A percentile compares a stretch with the other conserved stretches of the same genome.
Conservation (phyloP, 306 rosid genomes). For the Cucurbita maxima region DNA sequence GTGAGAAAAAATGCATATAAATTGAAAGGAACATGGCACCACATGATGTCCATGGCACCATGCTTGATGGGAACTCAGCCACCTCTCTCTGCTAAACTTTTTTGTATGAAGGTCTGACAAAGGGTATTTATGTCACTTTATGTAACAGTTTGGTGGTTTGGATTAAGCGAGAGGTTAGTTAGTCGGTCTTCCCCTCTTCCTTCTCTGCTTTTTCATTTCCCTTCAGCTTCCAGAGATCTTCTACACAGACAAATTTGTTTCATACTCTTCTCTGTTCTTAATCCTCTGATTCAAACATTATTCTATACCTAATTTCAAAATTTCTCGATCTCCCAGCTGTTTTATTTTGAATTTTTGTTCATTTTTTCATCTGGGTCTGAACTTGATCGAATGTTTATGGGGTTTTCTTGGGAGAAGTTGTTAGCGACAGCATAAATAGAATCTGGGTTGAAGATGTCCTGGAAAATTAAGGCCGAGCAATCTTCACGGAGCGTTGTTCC, state of each 20-base stretch:
- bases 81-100: background rate
- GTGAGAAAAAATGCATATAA: background rate
- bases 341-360: background rate
- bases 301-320: background rate
- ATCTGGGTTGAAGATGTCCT: constrained; percentile 4
- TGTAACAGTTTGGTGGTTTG: constrained; percentile 3
- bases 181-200: background rate
- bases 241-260: background rate
- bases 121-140: constrained; percentile 5
- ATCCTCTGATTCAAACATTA: constrained; percentile 1
- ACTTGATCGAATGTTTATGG: background rate
- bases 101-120: background rate
- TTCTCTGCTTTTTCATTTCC: background rate
- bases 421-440: background rate
- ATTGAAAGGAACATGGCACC: constrained; percentile 9
- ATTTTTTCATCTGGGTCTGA: background rate
- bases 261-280: background rate
- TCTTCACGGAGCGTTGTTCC: constrained; percentile 7
- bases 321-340: background rate
- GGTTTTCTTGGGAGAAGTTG: background rate
- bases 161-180: constrained; percentile 11
- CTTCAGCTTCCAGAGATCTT: background rate
- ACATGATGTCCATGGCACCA: constrained; percentile 8
- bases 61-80: constrained; percentile 9
- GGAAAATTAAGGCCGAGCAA: constrained; percentile 8